Conservation (phyloP, 768 basidiomycete species). For the Gymnopilus junonius region DNA sequence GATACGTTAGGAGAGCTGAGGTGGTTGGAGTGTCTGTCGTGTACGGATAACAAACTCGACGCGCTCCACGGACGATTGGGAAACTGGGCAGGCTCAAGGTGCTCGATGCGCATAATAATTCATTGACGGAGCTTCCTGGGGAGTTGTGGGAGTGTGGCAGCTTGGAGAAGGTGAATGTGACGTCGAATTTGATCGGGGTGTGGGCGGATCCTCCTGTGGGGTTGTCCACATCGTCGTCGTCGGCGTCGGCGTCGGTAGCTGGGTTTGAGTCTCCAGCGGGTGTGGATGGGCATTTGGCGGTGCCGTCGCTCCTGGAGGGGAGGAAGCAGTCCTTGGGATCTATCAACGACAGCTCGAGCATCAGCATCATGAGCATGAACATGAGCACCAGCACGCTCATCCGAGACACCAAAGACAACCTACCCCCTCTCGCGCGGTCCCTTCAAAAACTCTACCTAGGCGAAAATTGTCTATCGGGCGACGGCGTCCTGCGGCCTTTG, state of each 20-base stretch:
- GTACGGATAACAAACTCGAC: slow-evolving; percentile 89
- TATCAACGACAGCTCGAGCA: slow-evolving; percentile 5
- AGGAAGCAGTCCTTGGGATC: slow-evolving; percentile 37
- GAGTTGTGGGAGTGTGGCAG: slow-evolving; percentile 85
- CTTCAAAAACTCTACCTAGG: slow-evolving; percentile 84
- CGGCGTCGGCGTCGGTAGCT: not conserved
- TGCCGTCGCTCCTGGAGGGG: slow-evolving; percentile 19
- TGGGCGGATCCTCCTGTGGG: slow-evolving; percentile 69
- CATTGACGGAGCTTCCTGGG: slow-evolving; percentile 73
- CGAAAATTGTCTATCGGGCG: slow-evolving; percentile 79
- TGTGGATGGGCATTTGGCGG: slow-evolving; percentile 12
- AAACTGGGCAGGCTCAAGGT: slow-evolving; percentile 71
- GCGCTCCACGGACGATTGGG: slow-evolving; percentile 80
- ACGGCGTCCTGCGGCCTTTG: slow-evolving; percentile 77
- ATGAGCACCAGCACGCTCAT: too few relatives aligned
- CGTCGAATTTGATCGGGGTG: slow-evolving; percentile 80
- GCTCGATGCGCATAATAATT: slow-evolving; percentile 93
- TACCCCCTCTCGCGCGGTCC: slow-evolving; percentile 58
- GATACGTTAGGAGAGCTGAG: slow-evolving; percentile 79
- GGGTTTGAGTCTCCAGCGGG: slow-evolving; percentile 1
- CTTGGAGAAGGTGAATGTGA: slow-evolving; percentile 77
- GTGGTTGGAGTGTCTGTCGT: slow-evolving; percentile 74
- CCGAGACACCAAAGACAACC: not conserved
- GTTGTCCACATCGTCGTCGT: too few relatives aligned
- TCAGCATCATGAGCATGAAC: too few relatives aligned